These are phyloP conservation scores for Xerophyta viscosa DNA, from an alignment of 106 monocot genomes.

Conservation along the genomic window DNA sequence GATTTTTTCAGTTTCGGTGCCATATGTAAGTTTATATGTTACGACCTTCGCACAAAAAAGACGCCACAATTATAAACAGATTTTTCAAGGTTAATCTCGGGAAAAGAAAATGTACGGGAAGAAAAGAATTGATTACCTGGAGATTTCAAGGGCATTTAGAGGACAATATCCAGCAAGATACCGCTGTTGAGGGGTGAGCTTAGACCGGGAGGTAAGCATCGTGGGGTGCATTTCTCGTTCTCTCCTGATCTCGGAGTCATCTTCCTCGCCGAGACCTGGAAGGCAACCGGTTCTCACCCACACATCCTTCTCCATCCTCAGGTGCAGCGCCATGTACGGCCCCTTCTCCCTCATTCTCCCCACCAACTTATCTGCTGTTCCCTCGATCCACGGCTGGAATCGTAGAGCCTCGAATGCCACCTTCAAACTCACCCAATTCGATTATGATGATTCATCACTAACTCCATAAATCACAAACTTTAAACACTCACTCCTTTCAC, in stretches of 20 bases:
- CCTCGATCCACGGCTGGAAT: slow-evolving; percentile 37
- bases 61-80: too few relatives aligned
- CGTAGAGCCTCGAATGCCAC: slow-evolving; percentile 23
- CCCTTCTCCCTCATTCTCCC: slow-evolving; percentile 28
- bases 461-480: too few relatives aligned
- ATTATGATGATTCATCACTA: too few relatives aligned
- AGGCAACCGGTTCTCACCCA: slow-evolving; percentile 52
- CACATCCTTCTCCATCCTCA: slow-evolving; percentile 47
- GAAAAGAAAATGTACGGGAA: background rate
- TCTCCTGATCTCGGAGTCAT: slow-evolving; percentile 14
- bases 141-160: slow-evolving; percentile 34
- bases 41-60: too few relatives aligned
- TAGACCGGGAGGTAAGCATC: slow-evolving; percentile 36
- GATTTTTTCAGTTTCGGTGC: too few relatives aligned
- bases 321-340: slow-evolving; percentile 42
- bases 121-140: slow-evolving; percentile 15
- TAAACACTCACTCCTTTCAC: too few relatives aligned
- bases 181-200: slow-evolving; percentile 20
- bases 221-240: slow-evolving; percentile 24
- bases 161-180: slow-evolving; percentile 43
- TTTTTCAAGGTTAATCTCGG: too few relatives aligned
- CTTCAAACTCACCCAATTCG: too few relatives aligned
- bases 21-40: too few relatives aligned
- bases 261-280: slow-evolving; percentile 25
- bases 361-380: slow-evolving; percentile 19